A percentile compares a stretch with the other conserved stretches of the same genome.
phyloP scores from a whole-genome alignment of 768 basidiomycete genomes.

The Mycena venus region DNA sequence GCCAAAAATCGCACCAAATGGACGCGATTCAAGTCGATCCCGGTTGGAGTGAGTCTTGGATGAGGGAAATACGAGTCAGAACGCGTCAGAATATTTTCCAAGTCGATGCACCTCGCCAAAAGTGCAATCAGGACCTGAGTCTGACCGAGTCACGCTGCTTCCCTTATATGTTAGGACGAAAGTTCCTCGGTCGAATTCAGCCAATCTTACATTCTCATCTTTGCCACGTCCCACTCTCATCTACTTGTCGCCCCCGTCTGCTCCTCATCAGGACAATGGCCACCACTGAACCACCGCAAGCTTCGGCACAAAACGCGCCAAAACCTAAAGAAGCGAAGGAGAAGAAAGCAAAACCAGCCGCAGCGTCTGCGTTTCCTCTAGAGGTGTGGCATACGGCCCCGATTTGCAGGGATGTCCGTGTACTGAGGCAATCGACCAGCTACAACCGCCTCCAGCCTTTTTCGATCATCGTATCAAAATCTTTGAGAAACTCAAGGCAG shows the following conservation, averaged over 20 bases:
- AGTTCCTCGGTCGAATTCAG: slow-evolving; percentile 32
- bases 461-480: slow-evolving; percentile 92
- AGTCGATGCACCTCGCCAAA: too few relatives aligned
- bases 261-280: slow-evolving; percentile 59
- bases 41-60: background rate
- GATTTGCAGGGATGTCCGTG: background rate
- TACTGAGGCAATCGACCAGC: slow-evolving; percentile 55
- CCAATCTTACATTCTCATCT: slow-evolving; percentile 48
- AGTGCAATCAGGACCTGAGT: background rate
- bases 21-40: background rate
- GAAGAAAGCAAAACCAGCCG: slow-evolving; percentile 59
- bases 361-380: slow-evolving; percentile 66
- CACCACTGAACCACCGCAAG: slow-evolving; percentile 62
- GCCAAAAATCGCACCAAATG: too few relatives aligned
- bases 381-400: slow-evolving; percentile 61
- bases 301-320: slow-evolving; percentile 48
- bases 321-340: slow-evolving; percentile 53
- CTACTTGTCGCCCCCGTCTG: slow-evolving; percentile 40
- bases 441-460: slow-evolving; percentile 87
- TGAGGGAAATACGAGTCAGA: background rate
- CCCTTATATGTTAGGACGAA: slow-evolving; percentile 28
- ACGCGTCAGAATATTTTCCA: background rate
- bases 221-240: slow-evolving; percentile 39
- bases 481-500: slow-evolving; percentile 88
- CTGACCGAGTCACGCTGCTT: slow-evolving; percentile 14